Evolutionary conservation across 306 rosid species (phyloP).

Genomic region (Fragaria ananassa): DNA sequence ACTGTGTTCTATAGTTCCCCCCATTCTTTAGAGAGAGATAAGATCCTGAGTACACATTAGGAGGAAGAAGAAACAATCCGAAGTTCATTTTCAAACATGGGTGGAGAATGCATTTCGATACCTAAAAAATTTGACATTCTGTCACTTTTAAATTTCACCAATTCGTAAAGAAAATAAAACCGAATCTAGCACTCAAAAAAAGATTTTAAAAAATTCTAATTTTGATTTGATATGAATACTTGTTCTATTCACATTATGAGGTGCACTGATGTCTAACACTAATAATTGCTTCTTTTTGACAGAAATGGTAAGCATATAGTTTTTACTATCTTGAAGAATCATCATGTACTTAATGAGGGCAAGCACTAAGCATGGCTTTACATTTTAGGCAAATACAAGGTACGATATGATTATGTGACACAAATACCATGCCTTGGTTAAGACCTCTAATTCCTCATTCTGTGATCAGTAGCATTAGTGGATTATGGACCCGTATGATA

Average conservation of each 20-base stretch:
- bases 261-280: not conserved
- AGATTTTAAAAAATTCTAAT: too few relatives aligned
- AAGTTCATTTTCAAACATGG: not conserved
- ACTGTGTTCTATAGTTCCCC: not conserved
- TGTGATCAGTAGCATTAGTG: constrained; percentile 12
- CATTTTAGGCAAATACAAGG: constrained; percentile 13
- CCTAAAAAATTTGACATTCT: not conserved
- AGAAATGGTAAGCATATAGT: too few relatives aligned
- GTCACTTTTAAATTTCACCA: not conserved
- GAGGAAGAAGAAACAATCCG: not conserved
- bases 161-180: not conserved
- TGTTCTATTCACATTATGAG: not conserved
- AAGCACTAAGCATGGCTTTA: constrained; percentile 1
- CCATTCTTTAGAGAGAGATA: not conserved
- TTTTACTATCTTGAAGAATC: constrained; percentile 1
- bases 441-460: constrained; percentile 5
- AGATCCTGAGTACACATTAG: not conserved
- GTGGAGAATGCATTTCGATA: not conserved
- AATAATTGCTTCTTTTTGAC: too few relatives aligned
- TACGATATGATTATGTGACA: constrained; percentile 3
- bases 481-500: constrained; percentile 19
- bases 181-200: not conserved
- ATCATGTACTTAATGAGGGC: constrained; percentile 33
- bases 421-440: constrained; percentile 6
- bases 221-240: not conserved